phyloP scores from a whole-genome alignment of 129 eudicot species.

The Pseudognaphalium luteoalbum region DNA sequence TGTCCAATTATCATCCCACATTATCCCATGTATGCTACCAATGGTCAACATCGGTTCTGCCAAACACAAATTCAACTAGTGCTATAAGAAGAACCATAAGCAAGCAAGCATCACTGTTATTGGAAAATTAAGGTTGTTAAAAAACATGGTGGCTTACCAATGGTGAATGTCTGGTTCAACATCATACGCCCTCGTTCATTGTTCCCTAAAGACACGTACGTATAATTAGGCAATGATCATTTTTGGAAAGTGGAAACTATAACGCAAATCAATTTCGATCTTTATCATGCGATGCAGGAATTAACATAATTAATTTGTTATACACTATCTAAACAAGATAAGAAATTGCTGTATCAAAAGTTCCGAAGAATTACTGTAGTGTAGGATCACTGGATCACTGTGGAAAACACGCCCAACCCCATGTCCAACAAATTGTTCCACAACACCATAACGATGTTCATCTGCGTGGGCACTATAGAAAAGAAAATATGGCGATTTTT shows the following conservation, averaged over 20 bases:
- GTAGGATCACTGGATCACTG: conserved; percentile 80
- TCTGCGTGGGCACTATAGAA: conserved; percentile 66
- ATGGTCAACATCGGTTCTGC: conserved; percentile 96
- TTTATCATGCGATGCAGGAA: too few species aligned
- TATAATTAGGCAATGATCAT: too few species aligned
- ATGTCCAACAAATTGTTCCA: conserved; percentile 84
- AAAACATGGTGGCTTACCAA: conserved; percentile 49
- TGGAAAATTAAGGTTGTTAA: not conserved
- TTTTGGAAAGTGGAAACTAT: not conserved
- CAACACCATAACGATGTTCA: conserved; percentile 78
- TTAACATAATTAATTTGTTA: too few species aligned
- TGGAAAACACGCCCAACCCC: conserved; percentile 88
- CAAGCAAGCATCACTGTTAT: not conserved
- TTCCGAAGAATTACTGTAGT: conserved; percentile 53
- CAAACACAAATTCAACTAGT: not conserved
- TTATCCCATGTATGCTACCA: conserved; percentile 67
- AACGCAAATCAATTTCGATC: too few species aligned
- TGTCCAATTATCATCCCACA: conserved; percentile 97
- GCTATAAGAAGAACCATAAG: too few species aligned
- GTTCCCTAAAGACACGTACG: conserved; percentile 54
- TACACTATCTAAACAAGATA: not conserved
- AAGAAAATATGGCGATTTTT: not conserved
- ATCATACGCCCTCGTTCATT: conserved; percentile 74
- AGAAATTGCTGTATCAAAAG: not conserved
- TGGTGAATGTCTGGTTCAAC: conserved; percentile 85